Evolutionary conservation across 2,329 filamentous ascomycete species (phyloP).

Genomic region (Rutstroemia sp.): DNA sequence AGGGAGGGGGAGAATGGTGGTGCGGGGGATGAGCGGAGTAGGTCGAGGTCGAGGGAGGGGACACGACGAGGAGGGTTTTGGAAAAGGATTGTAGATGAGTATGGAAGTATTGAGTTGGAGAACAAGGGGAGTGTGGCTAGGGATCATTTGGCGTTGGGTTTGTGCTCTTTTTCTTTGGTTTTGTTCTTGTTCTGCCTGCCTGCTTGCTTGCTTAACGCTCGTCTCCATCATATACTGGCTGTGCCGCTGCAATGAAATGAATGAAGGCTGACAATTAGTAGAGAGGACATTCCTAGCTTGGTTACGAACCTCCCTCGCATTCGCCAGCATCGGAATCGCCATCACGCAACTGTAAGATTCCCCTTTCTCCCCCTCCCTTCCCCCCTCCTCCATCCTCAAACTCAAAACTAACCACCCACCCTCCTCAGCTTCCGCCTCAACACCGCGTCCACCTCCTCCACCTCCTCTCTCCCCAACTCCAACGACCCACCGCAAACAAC

Average conservation of each 20-base stretch:
- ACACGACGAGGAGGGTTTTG: constrained; percentile 25
- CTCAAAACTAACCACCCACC: neutral
- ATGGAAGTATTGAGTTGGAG: constrained; percentile 61
- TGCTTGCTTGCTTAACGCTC: too few relatives aligned
- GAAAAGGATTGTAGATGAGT: constrained; percentile 39
- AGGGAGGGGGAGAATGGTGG: too few relatives aligned
- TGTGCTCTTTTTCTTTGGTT: constrained; percentile 1
- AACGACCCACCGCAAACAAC: constrained; percentile 24
- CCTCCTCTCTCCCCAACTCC: constrained; percentile 1
- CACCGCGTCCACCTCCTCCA: constrained; percentile 48
- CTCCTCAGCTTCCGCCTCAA: constrained; percentile 60
- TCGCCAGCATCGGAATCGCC: constrained; percentile 75
- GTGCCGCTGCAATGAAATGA: neutral
- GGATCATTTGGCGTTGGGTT: constrained; percentile 75
- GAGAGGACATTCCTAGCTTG: constrained; percentile 82
- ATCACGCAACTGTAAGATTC: constrained; percentile 59
- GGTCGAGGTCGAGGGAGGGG: neutral
- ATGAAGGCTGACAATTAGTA: constrained; percentile 28
- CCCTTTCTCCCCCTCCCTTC: neutral
- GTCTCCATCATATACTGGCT: constrained; percentile 1
- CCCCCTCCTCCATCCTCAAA: too few relatives aligned
- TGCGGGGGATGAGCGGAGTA: neutral
- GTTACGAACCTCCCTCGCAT: constrained; percentile 74
- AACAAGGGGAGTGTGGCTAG: constrained; percentile 80
- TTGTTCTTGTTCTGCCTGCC: too few relatives aligned